Evolutionary conservation across 1,284 basidiomycete species (phyloP).

Genomic region (Peniophora sp.): DNA sequence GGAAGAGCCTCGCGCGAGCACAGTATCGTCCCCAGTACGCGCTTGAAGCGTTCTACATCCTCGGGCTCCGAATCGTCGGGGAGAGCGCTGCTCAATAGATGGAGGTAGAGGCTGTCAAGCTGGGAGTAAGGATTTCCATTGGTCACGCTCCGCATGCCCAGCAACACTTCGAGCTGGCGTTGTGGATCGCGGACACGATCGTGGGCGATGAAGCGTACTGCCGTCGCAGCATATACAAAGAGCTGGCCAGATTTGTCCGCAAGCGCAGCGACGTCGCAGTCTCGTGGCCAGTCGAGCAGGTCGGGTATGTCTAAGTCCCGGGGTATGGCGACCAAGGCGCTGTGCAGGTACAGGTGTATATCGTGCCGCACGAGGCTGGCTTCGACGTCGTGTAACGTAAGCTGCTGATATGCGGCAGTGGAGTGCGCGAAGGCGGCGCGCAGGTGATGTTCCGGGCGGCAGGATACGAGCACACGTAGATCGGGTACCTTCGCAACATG

Average conservation of each 20-base stretch:
- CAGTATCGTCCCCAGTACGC: neutral
- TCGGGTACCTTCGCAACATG: neutral
- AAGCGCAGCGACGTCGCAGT: neutral
- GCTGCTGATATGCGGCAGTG: neutral
- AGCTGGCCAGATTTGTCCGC: neutral
- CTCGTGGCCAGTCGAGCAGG: neutral
- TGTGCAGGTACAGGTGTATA: neutral
- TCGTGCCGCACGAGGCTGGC: neutral
- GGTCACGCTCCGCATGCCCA: neutral
- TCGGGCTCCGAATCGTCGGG: neutral
- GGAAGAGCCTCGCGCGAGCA: neutral
- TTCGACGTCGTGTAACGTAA: neutral
- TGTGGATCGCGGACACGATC: neutral
- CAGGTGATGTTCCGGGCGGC: slow-evolving; percentile 1
- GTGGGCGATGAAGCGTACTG: neutral
- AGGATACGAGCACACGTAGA: neutral
- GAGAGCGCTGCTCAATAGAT: neutral
- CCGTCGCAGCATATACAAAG: slow-evolving; percentile 2
- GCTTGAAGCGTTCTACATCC: neutral
- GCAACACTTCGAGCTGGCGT: neutral
- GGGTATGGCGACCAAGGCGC: neutral
- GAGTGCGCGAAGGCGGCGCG: neutral
- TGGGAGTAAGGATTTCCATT: neutral
- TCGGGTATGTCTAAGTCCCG: neutral
- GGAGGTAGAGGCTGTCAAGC: slow-evolving; percentile 1